These are phyloP conservation scores for Solanum chacoense DNA, from an alignment of 305 asterid species.

Conservation along the genomic window DNA sequence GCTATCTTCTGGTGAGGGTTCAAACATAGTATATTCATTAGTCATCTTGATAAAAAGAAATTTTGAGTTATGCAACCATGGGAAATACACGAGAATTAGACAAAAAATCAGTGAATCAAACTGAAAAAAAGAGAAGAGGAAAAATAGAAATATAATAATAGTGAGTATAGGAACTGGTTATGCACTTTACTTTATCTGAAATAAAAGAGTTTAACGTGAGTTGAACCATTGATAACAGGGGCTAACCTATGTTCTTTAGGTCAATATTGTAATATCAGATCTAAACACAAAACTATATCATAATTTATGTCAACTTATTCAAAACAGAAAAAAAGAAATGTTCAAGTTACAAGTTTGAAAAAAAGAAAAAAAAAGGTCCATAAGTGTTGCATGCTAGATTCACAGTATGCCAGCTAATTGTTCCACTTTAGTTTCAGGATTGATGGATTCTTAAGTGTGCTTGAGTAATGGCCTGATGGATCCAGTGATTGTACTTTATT, in stretches of 20 bases:
- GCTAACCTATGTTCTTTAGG: not conserved
- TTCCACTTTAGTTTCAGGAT: not conserved
- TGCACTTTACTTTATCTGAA: not conserved
- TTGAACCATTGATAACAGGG: not conserved
- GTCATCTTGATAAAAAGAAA: not conserved
- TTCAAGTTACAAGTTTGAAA: not conserved
- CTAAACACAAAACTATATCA: not conserved
- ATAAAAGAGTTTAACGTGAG: not conserved
- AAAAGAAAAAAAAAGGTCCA: not conserved
- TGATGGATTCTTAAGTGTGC: not conserved
- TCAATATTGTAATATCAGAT: not conserved
- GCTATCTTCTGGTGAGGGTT: not conserved
- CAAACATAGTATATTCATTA: not conserved
- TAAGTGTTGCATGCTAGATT: not conserved
- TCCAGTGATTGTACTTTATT: not conserved
- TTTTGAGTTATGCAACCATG: not conserved
- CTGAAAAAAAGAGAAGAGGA: too few relatives aligned
- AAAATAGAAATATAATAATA: too few relatives aligned
- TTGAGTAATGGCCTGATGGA: not conserved
- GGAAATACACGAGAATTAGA: not conserved
- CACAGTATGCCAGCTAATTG: not conserved
- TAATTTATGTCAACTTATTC: not conserved
- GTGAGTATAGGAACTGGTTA: not conserved
- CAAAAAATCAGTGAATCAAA: not conserved
- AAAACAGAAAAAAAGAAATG: not conserved